Conservation (phyloP, 164 flowering plant genomes). For the Liriodendron chinense region DNA sequence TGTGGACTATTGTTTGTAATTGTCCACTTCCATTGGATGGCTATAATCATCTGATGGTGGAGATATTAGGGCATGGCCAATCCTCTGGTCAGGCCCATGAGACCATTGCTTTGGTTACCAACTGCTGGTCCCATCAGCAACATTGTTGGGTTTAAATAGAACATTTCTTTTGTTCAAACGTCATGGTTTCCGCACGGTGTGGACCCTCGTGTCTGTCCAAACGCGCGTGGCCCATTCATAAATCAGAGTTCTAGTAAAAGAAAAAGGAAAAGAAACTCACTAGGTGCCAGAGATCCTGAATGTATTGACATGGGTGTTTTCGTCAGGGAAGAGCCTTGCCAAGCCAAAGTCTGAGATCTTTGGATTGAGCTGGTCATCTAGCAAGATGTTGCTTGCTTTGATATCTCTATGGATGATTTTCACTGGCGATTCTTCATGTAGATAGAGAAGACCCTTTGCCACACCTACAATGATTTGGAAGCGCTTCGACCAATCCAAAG, state of each 20-base stretch:
- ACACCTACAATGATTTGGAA: conserved; percentile 52
- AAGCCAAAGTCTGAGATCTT: conserved; percentile 91
- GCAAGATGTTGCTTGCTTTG: conserved; percentile 79
- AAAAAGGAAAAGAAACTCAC: conserved; percentile 44
- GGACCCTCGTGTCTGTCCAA: neutral
- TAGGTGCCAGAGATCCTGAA: conserved; percentile 73
- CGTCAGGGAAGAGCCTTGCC: conserved; percentile 83
- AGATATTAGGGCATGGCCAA: neutral
- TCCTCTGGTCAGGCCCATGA: neutral
- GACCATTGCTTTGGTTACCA: neutral
- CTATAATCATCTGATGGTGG: neutral
- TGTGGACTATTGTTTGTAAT: neutral
- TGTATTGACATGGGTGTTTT: conserved; percentile 70
- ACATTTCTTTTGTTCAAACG: neutral
- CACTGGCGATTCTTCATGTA: conserved; percentile 83
- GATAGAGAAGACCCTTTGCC: conserved; percentile 75
- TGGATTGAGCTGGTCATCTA: conserved; percentile 68
- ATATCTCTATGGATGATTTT: conserved; percentile 88
- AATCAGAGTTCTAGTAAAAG: neutral
- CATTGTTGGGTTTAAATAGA: neutral
- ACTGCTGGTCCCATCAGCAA: neutral
- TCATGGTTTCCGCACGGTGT: neutral
- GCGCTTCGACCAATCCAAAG: conserved; percentile 64
- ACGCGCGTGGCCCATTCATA: neutral
- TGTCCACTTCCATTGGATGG: neutral